These are phyloP conservation scores for Fusarium protoensiforme DNA, from an alignment of 2,329 filamentous ascomycete genomes.

Conservation along the genomic window DNA sequence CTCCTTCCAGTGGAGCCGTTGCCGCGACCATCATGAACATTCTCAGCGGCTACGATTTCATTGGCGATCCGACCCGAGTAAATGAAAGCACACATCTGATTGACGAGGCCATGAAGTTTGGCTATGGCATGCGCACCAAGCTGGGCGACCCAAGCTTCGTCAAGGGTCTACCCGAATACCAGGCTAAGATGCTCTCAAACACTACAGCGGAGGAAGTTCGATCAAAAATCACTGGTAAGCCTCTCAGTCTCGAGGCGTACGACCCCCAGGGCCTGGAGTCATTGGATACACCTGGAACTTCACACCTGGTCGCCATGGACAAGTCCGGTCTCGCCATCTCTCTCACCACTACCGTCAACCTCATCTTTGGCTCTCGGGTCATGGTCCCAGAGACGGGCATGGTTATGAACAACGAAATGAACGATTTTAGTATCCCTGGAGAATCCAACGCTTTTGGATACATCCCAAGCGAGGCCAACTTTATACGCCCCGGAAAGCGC, in stretches of 20 bases:
- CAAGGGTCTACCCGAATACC: conserved; percentile 66
- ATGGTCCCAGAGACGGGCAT: conserved; percentile 86
- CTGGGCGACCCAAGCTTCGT: conserved; percentile 84
- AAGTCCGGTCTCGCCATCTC: conserved; percentile 77
- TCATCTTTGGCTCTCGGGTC: conserved; percentile 80
- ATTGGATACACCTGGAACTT: conserved; percentile 73
- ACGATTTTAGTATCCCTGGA: conserved; percentile 83
- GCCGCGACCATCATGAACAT: conserved; percentile 80
- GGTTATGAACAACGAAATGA: conserved; percentile 73
- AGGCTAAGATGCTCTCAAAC: conserved; percentile 73
- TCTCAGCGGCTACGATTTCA: conserved; percentile 74
- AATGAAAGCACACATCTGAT: conserved; percentile 79
- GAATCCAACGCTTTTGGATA: conserved; percentile 81
- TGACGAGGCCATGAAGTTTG: conserved; percentile 87
- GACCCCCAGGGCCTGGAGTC: conserved; percentile 59
- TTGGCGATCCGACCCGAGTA: conserved; percentile 65
- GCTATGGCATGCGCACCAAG: conserved; percentile 77
- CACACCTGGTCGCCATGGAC: conserved; percentile 76
- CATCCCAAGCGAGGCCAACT: conserved; percentile 79
- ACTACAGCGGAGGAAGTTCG: conserved; percentile 64
- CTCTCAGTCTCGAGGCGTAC: conserved; percentile 55
- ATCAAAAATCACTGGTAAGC: conserved; percentile 57
- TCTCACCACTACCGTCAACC: conserved; percentile 84
- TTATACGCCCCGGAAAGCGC: conserved; percentile 78
- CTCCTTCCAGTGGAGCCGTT: conserved; percentile 80